A percentile compares a stretch with the other conserved stretches of the same genome.
These are phyloP conservation scores for Colletotrichum sidae DNA, from an alignment of 2,329 filamentous ascomycete species.

Conservation along the genomic window DNA sequence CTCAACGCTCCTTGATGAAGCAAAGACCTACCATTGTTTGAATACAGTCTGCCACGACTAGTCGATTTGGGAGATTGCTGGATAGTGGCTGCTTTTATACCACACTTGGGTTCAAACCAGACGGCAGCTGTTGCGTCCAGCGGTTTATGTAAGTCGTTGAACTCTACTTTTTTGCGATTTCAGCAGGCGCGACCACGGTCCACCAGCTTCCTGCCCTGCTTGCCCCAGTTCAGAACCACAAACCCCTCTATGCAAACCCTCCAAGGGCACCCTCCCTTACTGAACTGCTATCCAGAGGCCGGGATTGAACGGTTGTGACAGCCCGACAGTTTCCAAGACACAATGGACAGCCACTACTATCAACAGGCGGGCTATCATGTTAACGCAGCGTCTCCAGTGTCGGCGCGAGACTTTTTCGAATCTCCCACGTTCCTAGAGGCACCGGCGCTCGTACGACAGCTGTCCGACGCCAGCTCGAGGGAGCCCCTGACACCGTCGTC, in stretches of 20 bases:
- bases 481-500: slow-evolving; percentile 35
- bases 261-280: slow-evolving; percentile 28
- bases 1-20: slow-evolving; percentile 24
- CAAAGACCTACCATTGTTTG: neutral
- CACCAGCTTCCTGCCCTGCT: slow-evolving; percentile 4
- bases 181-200: no score
- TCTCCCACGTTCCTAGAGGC: slow-evolving; percentile 32
- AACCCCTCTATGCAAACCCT: slow-evolving; percentile 1
- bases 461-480: slow-evolving; percentile 34
- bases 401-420: slow-evolving; percentile 31
- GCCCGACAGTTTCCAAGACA: slow-evolving; percentile 22
- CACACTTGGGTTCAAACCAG: slow-evolving; percentile 15
- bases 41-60: neutral
- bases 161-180: no score
- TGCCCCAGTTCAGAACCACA: neutral
- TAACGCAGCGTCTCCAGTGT: slow-evolving; percentile 35
- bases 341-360: slow-evolving; percentile 33
- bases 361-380: slow-evolving; percentile 29
- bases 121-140: slow-evolving; percentile 3
- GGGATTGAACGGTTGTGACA: slow-evolving; percentile 34
- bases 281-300: slow-evolving; percentile 36
- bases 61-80: slow-evolving; percentile 9
- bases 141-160: slow-evolving; percentile 27
- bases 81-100: slow-evolving; percentile 7
- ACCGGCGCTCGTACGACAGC: slow-evolving; percentile 31